Evolutionary conservation across 1,284 basidiomycete species (phyloP).

Genomic region (Cutaneotrichosporon sp.): DNA sequence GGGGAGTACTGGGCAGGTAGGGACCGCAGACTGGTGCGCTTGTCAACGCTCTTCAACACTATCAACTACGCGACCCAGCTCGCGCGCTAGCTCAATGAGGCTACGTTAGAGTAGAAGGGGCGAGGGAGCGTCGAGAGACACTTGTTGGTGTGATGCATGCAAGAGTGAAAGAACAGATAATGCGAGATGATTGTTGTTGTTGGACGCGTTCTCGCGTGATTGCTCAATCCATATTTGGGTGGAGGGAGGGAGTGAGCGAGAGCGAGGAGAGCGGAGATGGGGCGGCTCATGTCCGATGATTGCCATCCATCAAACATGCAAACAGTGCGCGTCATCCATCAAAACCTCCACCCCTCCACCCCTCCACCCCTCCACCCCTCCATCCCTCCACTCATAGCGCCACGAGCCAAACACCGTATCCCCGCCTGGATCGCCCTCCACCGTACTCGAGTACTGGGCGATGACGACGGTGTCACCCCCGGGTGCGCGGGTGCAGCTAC

Average conservation of each 20-base stretch:
- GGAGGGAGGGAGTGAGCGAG: neutral
- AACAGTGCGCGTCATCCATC: neutral
- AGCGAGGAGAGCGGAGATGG: neutral
- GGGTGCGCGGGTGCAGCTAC: too few species aligned
- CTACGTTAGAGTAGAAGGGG: neutral
- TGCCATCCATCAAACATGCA: neutral
- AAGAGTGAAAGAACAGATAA: too few species aligned
- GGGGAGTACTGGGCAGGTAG: too few species aligned
- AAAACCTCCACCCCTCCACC: neutral
- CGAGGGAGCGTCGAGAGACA: neutral
- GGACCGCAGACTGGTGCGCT: neutral
- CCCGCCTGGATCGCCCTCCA: neutral
- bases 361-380: too few species aligned
- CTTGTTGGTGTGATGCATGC: neutral
- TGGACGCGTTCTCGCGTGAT: neutral
- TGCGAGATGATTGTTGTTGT: slow-evolving; percentile 1
- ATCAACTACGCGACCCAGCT: neutral
- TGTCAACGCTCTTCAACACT: too few species aligned
- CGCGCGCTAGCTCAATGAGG: neutral
- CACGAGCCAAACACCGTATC: too few species aligned
- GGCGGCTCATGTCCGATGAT: neutral
- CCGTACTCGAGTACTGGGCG: too few species aligned
- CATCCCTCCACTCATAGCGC: too few species aligned
- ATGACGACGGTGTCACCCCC: too few species aligned
- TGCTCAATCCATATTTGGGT: too few species aligned